A percentile compares a stretch with the other conserved stretches of the same genome.
These are phyloP conservation scores for Corymbia maculata DNA, from an alignment of 345 rosid species.

Conservation along the genomic window DNA sequence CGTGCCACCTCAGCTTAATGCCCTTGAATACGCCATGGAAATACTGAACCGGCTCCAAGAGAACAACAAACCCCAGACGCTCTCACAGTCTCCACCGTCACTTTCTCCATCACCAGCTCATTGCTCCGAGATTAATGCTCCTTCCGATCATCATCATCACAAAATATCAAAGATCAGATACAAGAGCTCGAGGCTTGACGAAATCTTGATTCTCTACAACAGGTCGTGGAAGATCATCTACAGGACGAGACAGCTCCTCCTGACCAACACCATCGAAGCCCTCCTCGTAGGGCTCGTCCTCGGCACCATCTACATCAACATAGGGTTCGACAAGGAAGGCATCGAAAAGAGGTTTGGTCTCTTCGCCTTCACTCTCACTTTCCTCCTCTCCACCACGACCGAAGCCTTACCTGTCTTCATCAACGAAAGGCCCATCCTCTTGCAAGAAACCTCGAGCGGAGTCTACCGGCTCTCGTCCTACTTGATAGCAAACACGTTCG, in stretches of 20 bases:
- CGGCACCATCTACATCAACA: constrained; percentile 79
- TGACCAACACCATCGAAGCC: constrained; percentile 74
- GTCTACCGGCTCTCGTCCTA: constrained; percentile 80
- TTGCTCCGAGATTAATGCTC: neutral
- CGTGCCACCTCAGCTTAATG: constrained; percentile 79
- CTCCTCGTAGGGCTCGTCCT: constrained; percentile 87
- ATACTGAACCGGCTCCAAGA: constrained; percentile 42
- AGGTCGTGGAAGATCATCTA: constrained; percentile 80
- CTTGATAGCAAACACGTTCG: constrained; percentile 72
- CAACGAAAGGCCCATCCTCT: constrained; percentile 72
- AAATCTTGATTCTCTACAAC: constrained; percentile 38
- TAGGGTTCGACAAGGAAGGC: constrained; percentile 61
- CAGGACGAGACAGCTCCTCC: constrained; percentile 75
- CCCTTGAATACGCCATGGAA: constrained; percentile 90
- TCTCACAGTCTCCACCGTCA: neutral
- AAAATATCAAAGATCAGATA: constrained; percentile 12
- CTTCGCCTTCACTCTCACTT: constrained; percentile 90
- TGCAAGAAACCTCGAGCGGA: constrained; percentile 78
- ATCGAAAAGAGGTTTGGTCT: constrained; percentile 79
- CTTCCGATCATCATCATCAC: constrained; percentile 1
- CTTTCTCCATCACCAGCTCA: neutral
- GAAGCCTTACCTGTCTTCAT: constrained; percentile 92
- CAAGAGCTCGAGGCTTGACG: constrained; percentile 52
- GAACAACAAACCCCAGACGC: neutral
- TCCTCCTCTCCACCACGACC: constrained; percentile 89